phyloP scores from a whole-genome alignment of 495 filamentous ascomycete species.

The Penicillium arizonense region DNA sequence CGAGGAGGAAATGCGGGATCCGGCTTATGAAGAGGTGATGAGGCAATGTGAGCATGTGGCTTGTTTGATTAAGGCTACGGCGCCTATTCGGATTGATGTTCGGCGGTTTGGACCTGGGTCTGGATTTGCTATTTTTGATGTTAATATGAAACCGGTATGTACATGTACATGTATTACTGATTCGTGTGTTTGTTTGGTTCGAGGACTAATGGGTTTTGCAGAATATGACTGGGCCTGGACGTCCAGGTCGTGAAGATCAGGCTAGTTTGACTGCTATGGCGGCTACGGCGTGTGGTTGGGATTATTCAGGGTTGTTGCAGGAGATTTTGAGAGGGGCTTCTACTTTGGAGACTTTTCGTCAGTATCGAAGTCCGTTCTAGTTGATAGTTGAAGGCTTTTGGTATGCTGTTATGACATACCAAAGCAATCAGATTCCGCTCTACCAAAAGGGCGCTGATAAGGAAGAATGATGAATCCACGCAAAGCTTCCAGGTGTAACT shows the following conservation, averaged over 20 bases:
- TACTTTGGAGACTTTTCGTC: slow-evolving; percentile 13
- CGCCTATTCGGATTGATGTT: slow-evolving; percentile 35
- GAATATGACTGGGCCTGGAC: slow-evolving; percentile 34
- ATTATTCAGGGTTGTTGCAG: slow-evolving; percentile 21
- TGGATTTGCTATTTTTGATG: slow-evolving; percentile 41
- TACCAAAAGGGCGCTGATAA: no score
- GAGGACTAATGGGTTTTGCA: not conserved
- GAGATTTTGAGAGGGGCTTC: slow-evolving; percentile 19
- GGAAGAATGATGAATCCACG: no score
- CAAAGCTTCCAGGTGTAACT: no score
- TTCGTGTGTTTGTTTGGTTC: not conserved
- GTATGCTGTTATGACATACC: no score
- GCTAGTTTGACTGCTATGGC: slow-evolving; percentile 29
- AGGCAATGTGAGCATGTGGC: slow-evolving; percentile 31
- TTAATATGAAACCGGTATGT: slow-evolving; percentile 45
- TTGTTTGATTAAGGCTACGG: slow-evolving; percentile 25
- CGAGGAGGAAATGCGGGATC: slow-evolving; percentile 15
- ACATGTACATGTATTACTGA: not conserved
- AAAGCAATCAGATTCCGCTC: no score
- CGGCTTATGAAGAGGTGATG: slow-evolving; percentile 18
- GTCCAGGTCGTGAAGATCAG: slow-evolving; percentile 30
- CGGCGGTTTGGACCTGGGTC: slow-evolving; percentile 23
- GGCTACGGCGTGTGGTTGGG: slow-evolving; percentile 23
- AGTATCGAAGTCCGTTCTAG: slow-evolving; percentile 18
- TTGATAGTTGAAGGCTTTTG: no score